phyloP scores from a whole-genome alignment of 2,329 filamentous ascomycete genomes.

The Ophiosphaerella narmari region DNA sequence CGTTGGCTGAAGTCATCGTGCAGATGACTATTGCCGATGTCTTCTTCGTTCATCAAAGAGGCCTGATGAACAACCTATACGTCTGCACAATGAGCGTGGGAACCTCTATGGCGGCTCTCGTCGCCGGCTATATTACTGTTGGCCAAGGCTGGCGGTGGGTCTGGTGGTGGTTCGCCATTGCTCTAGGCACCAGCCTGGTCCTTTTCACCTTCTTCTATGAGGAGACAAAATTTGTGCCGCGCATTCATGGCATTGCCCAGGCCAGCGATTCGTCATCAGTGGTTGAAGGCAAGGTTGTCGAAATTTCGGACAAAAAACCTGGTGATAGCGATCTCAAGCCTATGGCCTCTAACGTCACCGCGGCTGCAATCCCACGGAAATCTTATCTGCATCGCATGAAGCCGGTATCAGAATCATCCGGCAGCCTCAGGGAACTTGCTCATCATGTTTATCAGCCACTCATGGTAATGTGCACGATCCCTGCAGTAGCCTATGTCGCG shows the following conservation, averaged over 20 bases:
- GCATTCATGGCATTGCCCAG: conserved; percentile 12
- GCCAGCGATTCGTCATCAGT: background rate
- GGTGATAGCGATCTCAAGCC: conserved; percentile 5
- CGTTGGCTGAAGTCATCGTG: conserved; percentile 51
- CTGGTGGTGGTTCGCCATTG: conserved; percentile 55
- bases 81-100: conserved; percentile 45
- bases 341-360: conserved; percentile 4
- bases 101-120: conserved; percentile 46
- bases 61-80: conserved; percentile 55
- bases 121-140: conserved; percentile 49
- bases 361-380: conserved; percentile 1
- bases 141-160: conserved; percentile 57
- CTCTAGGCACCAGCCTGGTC: conserved; percentile 46
- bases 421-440: conserved; percentile 17
- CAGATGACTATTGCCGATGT: conserved; percentile 56
- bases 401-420: conserved; percentile 26
- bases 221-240: conserved; percentile 28
- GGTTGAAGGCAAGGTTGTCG: background rate
- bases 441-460: conserved; percentile 46
- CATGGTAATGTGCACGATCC: conserved; percentile 44
- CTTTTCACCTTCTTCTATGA: conserved; percentile 53
- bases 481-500: conserved; percentile 47
- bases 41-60: conserved; percentile 56
- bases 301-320: background rate
- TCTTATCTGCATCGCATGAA: conserved; percentile 6